These are phyloP conservation scores for Ramularia collo-cygni DNA, from an alignment of 2,329 filamentous ascomycete species.

Conservation along the genomic window DNA sequence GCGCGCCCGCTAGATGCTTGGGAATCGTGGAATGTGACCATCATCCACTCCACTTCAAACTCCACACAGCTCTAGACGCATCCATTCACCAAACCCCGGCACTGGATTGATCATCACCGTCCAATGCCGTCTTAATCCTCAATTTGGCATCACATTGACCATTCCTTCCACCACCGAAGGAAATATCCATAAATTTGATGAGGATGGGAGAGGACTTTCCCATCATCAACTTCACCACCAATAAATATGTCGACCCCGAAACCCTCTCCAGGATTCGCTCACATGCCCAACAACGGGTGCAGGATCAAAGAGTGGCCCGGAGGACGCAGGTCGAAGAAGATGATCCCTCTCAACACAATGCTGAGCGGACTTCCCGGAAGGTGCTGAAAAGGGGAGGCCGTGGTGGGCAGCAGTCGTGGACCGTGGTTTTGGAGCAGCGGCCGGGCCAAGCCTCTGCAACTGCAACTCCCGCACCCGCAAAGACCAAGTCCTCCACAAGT, in stretches of 20 bases:
- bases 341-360: not conserved
- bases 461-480: too few relatives aligned
- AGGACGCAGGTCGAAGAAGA: not conserved
- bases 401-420: constrained; percentile 1
- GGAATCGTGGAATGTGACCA: not conserved
- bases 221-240: constrained; percentile 13
- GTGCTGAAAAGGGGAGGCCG: not conserved
- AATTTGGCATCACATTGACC: too few relatives aligned
- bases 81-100: too few relatives aligned
- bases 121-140: too few relatives aligned
- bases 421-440: constrained; percentile 11
- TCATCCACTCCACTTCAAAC: too few relatives aligned
- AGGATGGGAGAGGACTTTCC: constrained; percentile 9
- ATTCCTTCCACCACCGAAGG: too few relatives aligned
- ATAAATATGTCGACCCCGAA: constrained; percentile 11
- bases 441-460: too few relatives aligned
- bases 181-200: not conserved
- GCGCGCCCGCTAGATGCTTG: not conserved
- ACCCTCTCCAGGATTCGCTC: constrained; percentile 15
- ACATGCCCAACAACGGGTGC: constrained; percentile 17
- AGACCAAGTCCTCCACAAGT: too few relatives aligned
- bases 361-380: not conserved
- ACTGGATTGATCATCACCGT: too few relatives aligned
- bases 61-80: not conserved
- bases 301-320: constrained; percentile 8